Conservation (phyloP, 2,329 filamentous ascomycete species). For the Penicillium sp. region DNA sequence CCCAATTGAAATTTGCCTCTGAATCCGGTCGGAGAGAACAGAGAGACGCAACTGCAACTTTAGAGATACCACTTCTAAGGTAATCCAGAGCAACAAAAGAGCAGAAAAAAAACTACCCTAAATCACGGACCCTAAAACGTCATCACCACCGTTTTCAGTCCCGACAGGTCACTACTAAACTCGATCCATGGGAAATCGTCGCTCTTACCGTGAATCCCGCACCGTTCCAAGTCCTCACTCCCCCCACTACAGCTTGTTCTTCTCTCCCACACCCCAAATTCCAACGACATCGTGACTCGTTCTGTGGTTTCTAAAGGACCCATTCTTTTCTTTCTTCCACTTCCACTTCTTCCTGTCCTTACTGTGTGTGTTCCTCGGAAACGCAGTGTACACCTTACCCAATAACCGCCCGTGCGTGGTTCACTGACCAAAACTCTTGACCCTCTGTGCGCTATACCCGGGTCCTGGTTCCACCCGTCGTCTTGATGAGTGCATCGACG, state of each 20-base stretch:
- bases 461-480: constrained; percentile 25
- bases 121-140: background rate
- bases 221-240: constrained; percentile 9
- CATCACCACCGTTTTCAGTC: background rate
- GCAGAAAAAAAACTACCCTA: background rate
- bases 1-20: constrained; percentile 13
- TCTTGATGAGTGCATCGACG: constrained; percentile 46
- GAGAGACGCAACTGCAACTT: background rate
- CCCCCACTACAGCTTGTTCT: constrained; percentile 23
- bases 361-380: constrained; percentile 10
- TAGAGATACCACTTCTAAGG: background rate
- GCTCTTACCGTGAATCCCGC: constrained; percentile 18
- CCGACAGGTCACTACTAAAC: background rate
- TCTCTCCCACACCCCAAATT: constrained; percentile 4
- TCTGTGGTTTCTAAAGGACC: constrained; percentile 18
- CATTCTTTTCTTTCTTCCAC: constrained; percentile 18
- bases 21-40: constrained; percentile 2
- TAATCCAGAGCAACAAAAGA: background rate
- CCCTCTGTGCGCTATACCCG: constrained; percentile 17
- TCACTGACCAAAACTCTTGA: background rate
- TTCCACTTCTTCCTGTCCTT: constrained; percentile 5
- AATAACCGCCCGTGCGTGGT: background rate
- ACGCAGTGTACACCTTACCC: background rate
- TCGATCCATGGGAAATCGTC: constrained; percentile 21
- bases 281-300: constrained; percentile 25